Base-by-base conservation (phyloP, 805 yeast genomes). In the Candida arabinofermentans region DNA sequence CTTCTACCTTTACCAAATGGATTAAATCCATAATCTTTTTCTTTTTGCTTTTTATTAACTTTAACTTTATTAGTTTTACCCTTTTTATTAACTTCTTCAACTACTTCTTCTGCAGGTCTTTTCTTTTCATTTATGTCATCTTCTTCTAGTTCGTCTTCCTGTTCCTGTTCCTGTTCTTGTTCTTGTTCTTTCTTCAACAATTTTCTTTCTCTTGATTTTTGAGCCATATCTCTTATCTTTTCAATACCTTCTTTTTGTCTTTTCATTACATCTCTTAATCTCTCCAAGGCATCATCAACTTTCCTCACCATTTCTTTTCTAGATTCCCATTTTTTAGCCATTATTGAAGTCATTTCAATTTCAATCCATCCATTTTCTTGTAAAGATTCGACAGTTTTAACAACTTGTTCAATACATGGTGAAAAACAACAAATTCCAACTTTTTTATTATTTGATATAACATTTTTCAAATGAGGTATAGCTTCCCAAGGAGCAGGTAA, bases 401-500 rank as follows among this genome's bases (percentile, higher is more conserved):
- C 83, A 3, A 93, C 99, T 66, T 93, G 99, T 65, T 93, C 99
- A 36, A 93, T 86, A 64, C 99, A 93, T 8, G 99, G 99, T 30
- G 96, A 86, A 59, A 93, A 93, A 64, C 99, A 93, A 65, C 99
- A 93, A 40, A 93, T 74, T 3, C 85, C 80, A 18, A 80, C 86
- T 22, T 71, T 69, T 41, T 71, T 68, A 16, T 65, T 65, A 8
- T 66, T 61, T 8, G 84, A 66, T 13, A 86, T 72, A 1, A 85
- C 95, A 2, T 52, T 39, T 10, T 70, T 65, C 35, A 91, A 65
- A 62, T 84, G 83, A 6, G 88, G 87, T 40, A 93, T 84, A 5
- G 99, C 99, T 27, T 79, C 80, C 97, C 98, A 91, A 8, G 99
- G 99, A 5, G 96, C 81, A 3, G 99, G 99, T 36, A 93, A 72